Evolutionary conservation across 192 early-diverging fungal genomes (phyloP), one percentile per base, ranked within the genome.

Genomic region (Allomyces macrogynus): DNA sequence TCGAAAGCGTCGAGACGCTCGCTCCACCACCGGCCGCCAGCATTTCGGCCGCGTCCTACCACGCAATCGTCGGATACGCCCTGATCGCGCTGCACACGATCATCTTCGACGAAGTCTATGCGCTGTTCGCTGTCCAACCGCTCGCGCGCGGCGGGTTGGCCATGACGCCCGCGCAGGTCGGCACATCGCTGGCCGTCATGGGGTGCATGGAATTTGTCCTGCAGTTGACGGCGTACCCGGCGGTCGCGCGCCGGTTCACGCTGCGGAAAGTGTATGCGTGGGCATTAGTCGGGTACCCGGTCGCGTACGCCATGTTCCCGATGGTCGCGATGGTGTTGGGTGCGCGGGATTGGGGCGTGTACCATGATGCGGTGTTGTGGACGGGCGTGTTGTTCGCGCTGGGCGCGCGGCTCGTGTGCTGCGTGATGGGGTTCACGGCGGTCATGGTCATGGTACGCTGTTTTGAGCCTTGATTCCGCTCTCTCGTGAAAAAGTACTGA

Each of bases 21-120:
- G 32, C 32, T 40, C 32, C 32, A 8, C n/a, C n/a, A n/a, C 32
- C 3, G 5, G 32, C 32, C 32, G 32, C 32, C 32, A 7, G 32
- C 7, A 40, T 40, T 8, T 40, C 32, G 32, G 32, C 32, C 32
- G 32, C 32, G 32, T 57, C 49, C 16, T 20, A 20, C 49, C 49
- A 57, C 49, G 49, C 49, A 3, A n/a, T 57, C 16, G 20, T n/a
- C 16, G 49, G 49, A 16, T 72, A 70, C 57, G 69, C 70, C 1
- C 60, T 77, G 24, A 61, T 77, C 40, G 73, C 70, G 10, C 73
- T 82, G 4, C 77, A 80, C 63, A 65, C 74, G 11, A 78, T 76
- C 60, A 57, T 78, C 4, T 78, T 78, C 63, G 80, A 82, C 61
- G 80, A 80, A 66, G 68, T 82, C 8, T 76, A 71, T 63, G 67